These are phyloP conservation scores for Mucor saturninus DNA, from an alignment of 371 early-diverging fungal species.

Conservation along the genomic window DNA sequence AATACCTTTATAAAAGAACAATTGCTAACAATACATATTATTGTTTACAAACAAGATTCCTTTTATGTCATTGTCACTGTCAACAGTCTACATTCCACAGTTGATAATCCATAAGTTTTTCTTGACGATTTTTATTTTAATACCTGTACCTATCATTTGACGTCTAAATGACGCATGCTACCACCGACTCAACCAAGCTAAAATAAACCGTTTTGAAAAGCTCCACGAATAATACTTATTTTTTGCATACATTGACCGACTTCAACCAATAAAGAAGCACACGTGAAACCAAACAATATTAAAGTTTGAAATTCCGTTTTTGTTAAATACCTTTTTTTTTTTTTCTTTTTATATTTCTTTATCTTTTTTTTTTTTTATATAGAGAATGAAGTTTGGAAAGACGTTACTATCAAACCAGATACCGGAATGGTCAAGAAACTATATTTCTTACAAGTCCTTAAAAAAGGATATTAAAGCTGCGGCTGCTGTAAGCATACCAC, in stretches of 20 bases:
- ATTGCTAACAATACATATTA: no score
- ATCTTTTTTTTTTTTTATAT: not conserved
- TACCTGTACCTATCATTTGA: no score
- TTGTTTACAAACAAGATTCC: no score
- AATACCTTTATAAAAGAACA: no score
- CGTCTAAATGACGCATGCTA: no score
- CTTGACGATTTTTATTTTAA: no score
- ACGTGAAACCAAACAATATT: slow-evolving; percentile 4
- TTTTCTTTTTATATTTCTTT: slow-evolving; percentile 17
- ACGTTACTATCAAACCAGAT: slow-evolving; percentile 63
- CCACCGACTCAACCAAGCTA: no score
- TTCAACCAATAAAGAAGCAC: slow-evolving; percentile 9
- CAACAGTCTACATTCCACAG: no score
- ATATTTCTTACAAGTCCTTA: slow-evolving; percentile 68
- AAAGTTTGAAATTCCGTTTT: slow-evolving; percentile 6
- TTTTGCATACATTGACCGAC: not conserved
- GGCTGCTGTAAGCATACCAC: slow-evolving; percentile 34
- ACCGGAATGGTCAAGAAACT: slow-evolving; percentile 75
- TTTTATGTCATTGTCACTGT: no score
- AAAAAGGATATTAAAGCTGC: slow-evolving; percentile 70
- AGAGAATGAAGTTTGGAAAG: slow-evolving; percentile 76
- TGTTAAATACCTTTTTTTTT: not conserved
- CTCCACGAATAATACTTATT: no score
- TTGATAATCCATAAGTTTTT: no score
- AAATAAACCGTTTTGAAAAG: no score